These are phyloP conservation scores for Verticillium nubilum DNA, from an alignment of 2,329 filamentous ascomycete species.

Conservation along the genomic window DNA sequence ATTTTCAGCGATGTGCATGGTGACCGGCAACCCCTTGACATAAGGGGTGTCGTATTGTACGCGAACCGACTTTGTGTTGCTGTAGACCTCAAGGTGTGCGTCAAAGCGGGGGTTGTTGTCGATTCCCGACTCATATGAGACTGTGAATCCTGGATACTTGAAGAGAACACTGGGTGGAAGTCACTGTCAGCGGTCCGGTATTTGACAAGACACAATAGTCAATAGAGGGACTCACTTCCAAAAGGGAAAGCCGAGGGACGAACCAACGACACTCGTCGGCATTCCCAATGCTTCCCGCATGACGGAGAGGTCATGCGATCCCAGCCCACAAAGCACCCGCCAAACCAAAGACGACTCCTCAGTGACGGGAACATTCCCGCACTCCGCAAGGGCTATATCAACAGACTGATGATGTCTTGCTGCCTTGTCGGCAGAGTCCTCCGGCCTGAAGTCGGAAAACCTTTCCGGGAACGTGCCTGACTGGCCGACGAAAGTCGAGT, in stretches of 20 bases:
- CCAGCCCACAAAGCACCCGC: constrained; percentile 20
- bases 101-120: constrained; percentile 46
- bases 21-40: constrained; percentile 43
- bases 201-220: neutral
- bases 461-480: constrained; percentile 27
- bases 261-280: neutral
- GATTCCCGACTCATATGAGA: constrained; percentile 50
- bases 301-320: constrained; percentile 41
- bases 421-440: constrained; percentile 8
- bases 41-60: constrained; percentile 50
- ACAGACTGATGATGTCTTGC: neutral
- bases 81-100: constrained; percentile 43
- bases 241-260: neutral
- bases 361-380: neutral
- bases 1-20: constrained; percentile 35
- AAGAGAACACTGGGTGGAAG: constrained; percentile 24
- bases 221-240: neutral
- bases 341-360: neutral
- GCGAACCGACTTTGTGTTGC: constrained; percentile 41
- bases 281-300: constrained; percentile 42
- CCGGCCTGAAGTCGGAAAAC: constrained; percentile 5
- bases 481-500: constrained; percentile 1
- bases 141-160: constrained; percentile 34
- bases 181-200: constrained; percentile 4
- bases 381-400: neutral